Conservation (phyloP, 2,329 filamentous ascomycete species). For the Clathrospora elynae region DNA sequence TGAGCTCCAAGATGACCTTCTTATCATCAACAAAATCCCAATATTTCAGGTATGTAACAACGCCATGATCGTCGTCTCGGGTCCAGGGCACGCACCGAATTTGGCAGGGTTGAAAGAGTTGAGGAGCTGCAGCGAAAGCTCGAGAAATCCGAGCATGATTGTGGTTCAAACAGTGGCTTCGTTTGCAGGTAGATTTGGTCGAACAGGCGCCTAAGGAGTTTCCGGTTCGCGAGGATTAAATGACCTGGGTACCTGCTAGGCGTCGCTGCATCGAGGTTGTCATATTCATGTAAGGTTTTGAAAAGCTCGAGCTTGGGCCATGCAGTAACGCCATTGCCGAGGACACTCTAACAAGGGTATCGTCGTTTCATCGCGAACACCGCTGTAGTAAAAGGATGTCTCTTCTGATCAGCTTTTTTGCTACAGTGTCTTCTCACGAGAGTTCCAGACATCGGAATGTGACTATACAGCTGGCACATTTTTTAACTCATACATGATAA, state of each 20-base stretch:
- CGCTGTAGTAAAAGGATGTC: too few species aligned
- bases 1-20: constrained; percentile 20
- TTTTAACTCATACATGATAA: too few species aligned
- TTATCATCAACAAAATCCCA: constrained; percentile 1
- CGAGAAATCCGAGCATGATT: constrained; percentile 33
- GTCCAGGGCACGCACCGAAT: constrained; percentile 20
- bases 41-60: neutral
- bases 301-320: constrained; percentile 8
- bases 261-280: constrained; percentile 1
- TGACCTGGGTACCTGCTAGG: neutral
- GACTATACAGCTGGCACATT: too few species aligned
- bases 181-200: constrained; percentile 4
- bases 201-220: neutral
- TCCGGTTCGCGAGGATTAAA: neutral
- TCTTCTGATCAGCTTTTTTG: too few species aligned
- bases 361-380: too few species aligned
- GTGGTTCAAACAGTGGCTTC: too few species aligned
- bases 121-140: constrained; percentile 34
- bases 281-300: constrained; percentile 1
- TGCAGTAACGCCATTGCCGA: constrained; percentile 1
- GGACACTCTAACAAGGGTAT: too few species aligned
- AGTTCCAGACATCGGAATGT: too few species aligned
- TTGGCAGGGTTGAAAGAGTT: constrained; percentile 22
- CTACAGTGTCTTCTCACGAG: too few species aligned
- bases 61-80: neutral